phyloP scores from a whole-genome alignment of 305 asterid genomes.

The Fraxinus floribunda region DNA sequence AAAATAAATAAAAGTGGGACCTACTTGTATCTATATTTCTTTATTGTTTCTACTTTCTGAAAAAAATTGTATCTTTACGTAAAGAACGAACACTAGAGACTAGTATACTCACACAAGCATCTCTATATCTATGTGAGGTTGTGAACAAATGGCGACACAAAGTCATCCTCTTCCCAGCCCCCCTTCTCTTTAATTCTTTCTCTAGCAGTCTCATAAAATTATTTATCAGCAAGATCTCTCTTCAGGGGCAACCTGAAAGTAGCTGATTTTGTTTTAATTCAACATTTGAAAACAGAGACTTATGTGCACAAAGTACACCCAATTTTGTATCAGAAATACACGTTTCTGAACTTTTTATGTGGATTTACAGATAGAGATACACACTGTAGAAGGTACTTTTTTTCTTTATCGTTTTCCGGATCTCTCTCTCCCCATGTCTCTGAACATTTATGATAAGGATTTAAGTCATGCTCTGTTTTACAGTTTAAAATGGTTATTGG shows the following conservation, averaged over 20 bases:
- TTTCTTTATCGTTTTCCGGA: background rate
- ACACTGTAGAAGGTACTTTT: conserved; percentile 16
- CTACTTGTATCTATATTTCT: background rate
- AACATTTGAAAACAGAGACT: background rate
- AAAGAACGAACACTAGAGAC: background rate
- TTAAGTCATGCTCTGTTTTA: no score
- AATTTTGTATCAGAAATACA: background rate
- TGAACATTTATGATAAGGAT: background rate
- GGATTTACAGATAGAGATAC: background rate
- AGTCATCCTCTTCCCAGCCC: background rate
- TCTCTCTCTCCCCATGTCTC: background rate
- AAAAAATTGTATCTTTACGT: background rate
- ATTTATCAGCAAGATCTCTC: background rate
- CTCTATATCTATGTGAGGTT: background rate
- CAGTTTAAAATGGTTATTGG: background rate
- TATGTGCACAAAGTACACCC: background rate
- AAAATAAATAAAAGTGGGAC: background rate
- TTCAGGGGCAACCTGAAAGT: background rate
- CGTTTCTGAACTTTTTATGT: background rate
- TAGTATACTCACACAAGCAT: background rate
- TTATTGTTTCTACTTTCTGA: background rate
- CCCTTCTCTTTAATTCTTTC: background rate
- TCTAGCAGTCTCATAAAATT: background rate
- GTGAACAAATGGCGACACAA: background rate
- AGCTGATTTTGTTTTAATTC: background rate